phyloP scores from a whole-genome alignment of 1,284 basidiomycete species.

The Vanrija humicola region DNA sequence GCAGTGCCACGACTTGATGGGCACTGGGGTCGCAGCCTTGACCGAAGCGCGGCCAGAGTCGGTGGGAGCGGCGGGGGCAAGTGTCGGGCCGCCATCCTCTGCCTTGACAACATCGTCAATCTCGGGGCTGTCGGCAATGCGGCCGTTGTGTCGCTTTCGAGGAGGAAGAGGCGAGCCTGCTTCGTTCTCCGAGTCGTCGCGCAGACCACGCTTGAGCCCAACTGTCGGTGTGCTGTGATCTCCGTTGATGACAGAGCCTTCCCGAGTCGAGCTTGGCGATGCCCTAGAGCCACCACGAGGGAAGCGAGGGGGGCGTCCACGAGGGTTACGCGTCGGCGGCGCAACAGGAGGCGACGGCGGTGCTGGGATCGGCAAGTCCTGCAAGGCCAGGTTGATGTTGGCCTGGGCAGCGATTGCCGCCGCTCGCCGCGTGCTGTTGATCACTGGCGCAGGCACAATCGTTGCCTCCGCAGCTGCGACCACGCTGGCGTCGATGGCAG shows the following conservation, averaged over 20 bases:
- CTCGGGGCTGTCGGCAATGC: conserved; percentile 20
- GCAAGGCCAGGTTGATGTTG: conserved; percentile 47
- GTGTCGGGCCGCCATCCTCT: background rate
- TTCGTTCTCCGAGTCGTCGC: conserved; percentile 28
- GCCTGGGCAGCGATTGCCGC: conserved; percentile 75
- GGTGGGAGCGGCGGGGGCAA: background rate
- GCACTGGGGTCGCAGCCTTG: background rate
- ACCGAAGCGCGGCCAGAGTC: background rate
- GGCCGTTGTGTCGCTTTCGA: conserved; percentile 23
- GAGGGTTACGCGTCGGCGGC: conserved; percentile 7
- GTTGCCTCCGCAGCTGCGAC: conserved; percentile 28
- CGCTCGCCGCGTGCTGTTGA: conserved; percentile 59
- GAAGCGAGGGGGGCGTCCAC: conserved; percentile 1
- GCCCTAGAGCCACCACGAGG: conserved; percentile 20
- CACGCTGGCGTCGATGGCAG: conserved; percentile 35
- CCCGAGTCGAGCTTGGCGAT: conserved; percentile 27
- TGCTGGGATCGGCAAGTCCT: conserved; percentile 49
- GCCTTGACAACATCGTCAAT: conserved; percentile 13
- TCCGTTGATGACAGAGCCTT: conserved; percentile 25
- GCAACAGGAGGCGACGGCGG: conserved; percentile 51
- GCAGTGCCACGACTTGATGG: conserved; percentile 75
- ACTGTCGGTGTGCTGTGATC: conserved; percentile 17
- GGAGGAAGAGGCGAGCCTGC: conserved; percentile 15
- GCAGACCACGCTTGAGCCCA: conserved; percentile 22
- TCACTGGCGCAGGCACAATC: conserved; percentile 58